Conservation (phyloP, 495 filamentous ascomycete species). For the Aspergillus homomorphus region DNA sequence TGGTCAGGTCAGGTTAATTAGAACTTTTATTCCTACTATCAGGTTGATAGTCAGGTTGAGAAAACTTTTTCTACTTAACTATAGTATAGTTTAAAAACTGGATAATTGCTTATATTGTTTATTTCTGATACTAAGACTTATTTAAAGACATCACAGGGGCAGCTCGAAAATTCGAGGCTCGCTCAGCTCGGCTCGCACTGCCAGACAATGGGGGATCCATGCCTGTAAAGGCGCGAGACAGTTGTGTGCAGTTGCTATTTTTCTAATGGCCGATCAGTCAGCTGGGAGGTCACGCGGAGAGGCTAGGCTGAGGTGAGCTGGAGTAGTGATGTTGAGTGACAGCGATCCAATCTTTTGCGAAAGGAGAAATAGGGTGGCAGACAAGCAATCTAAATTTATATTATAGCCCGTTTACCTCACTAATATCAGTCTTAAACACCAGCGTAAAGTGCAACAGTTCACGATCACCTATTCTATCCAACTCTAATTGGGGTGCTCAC, state of each 20-base stretch:
- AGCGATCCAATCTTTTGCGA: not conserved
- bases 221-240: slow-evolving; percentile 1
- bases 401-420: not conserved
- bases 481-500: too few relatives aligned
- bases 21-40: too few relatives aligned
- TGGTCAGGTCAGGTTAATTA: too few relatives aligned
- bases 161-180: too few relatives aligned
- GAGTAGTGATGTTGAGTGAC: not conserved
- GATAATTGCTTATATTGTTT: too few relatives aligned
- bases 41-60: too few relatives aligned
- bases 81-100: too few relatives aligned
- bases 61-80: too few relatives aligned
- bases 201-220: not conserved
- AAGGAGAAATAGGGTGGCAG: not conserved
- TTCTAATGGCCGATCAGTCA: not conserved
- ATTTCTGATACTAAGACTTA: too few relatives aligned
- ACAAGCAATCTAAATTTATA: slow-evolving; percentile 2
- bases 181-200: too few relatives aligned
- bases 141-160: too few relatives aligned
- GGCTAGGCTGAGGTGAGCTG: not conserved
- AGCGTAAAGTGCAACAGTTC: not conserved
- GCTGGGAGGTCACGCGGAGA: not conserved
- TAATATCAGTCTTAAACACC: slow-evolving; percentile 3
- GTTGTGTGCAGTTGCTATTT: not conserved
- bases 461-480: not conserved